Percentiles rank a stretch among this genome's conserved stretches.
Conservation (phyloP, 2,329 filamentous ascomycete genomes). For the Colletotrichum navitas region DNA sequence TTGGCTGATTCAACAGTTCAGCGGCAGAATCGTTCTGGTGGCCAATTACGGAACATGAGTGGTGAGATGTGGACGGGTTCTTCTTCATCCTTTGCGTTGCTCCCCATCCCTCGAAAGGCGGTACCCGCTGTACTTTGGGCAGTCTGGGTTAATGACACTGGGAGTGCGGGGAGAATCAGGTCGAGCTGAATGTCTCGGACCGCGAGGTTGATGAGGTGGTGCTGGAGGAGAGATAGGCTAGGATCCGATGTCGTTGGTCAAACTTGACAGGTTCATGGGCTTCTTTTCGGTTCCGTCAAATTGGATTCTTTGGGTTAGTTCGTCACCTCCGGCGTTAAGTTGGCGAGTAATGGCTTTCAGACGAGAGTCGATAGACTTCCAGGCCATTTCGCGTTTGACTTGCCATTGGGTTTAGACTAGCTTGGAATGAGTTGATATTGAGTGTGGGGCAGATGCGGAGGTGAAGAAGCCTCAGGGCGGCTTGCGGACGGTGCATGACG, state of each 20-base stretch:
- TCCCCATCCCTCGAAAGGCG: background rate
- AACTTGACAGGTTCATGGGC: conserved; percentile 35
- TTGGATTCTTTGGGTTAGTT: background rate
- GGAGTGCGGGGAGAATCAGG: background rate
- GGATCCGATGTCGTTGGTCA: conserved; percentile 32
- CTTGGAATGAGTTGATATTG: background rate
- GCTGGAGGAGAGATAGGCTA: background rate
- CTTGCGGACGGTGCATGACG: conserved; percentile 34
- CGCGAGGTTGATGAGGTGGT: background rate
- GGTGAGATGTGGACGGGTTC: background rate
- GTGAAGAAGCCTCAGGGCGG: conserved; percentile 9
- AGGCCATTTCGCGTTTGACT: background rate
- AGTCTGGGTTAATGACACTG: background rate
- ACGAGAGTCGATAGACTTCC: conserved; percentile 10
- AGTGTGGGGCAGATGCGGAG: conserved; percentile 15
- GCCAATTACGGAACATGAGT: background rate
- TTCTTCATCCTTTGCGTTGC: background rate
- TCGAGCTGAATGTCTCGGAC: conserved; percentile 3
- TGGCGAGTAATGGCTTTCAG: conserved; percentile 26
- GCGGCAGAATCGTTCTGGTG: background rate
- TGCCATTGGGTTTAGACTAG: background rate
- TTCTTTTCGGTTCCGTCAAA: conserved; percentile 1
- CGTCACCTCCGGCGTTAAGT: background rate
- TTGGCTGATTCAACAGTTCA: background rate
- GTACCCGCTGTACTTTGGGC: background rate